Conservation (phyloP, 352 stramenopile species). For the Pythium utonaiense region DNA sequence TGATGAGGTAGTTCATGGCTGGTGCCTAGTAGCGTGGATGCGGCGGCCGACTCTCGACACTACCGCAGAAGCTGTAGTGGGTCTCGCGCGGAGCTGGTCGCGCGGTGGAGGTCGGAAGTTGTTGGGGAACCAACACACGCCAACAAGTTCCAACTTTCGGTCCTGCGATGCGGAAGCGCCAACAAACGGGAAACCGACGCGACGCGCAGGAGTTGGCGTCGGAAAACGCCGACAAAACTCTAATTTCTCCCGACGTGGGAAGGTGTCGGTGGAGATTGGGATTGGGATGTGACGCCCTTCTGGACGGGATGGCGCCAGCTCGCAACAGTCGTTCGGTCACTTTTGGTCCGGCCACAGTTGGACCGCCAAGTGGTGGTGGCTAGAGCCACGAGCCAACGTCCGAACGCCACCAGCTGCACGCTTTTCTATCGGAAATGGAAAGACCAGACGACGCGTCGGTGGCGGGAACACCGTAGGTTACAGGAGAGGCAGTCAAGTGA, state of each 20-base stretch:
- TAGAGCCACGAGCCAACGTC: neutral
- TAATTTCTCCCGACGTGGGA: neutral
- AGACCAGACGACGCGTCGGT: conserved; percentile 8
- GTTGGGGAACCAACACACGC: neutral
- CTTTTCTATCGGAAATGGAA: conserved; percentile 20
- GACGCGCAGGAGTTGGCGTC: neutral
- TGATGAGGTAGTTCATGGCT: conserved; percentile 46
- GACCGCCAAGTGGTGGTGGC: neutral
- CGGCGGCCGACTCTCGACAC: neutral
- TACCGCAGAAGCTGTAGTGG: neutral
- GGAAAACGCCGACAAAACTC: neutral
- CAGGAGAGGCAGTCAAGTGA: conserved; percentile 12
- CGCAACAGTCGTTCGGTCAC: neutral
- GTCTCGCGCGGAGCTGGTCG: neutral
- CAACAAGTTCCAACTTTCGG: conserved; percentile 1
- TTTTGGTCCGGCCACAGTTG: neutral
- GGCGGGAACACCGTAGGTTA: conserved; percentile 4
- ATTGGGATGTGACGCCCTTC: neutral
- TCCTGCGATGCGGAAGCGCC: neutral
- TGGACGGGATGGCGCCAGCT: neutral
- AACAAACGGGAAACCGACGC: neutral
- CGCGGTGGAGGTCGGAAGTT: neutral
- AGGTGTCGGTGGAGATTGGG: conserved; percentile 4
- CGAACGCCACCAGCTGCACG: neutral
- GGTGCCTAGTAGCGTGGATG: neutral